Evolutionary conservation across 805 yeast genomes (phyloP).

Genomic region (Dipodascus geniculatus): DNA sequence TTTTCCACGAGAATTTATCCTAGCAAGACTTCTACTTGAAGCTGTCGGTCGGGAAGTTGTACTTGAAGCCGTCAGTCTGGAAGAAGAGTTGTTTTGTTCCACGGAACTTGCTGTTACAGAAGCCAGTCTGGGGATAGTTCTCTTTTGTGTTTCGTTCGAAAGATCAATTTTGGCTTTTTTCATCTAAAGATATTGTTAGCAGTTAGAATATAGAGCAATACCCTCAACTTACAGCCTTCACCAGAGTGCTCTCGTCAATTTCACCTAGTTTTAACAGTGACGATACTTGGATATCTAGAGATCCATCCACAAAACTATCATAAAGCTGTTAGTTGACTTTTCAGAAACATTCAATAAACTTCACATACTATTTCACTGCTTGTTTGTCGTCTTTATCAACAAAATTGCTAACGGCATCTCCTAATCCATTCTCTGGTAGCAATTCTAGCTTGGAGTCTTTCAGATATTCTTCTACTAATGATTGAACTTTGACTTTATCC

Average conservation of each 20-base stretch:
- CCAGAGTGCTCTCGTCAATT: constrained; percentile 3
- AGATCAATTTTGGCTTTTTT: not conserved
- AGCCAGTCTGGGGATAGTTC: not conserved
- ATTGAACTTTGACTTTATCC: constrained; percentile 43
- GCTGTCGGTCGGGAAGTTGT: not conserved
- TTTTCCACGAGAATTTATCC: not conserved
- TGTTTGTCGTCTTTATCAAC: constrained; percentile 76
- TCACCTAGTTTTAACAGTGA: constrained; percentile 14
- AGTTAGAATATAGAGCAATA: not conserved
- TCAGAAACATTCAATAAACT: not conserved
- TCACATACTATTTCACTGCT: constrained; percentile 35
- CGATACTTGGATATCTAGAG: constrained; percentile 20
- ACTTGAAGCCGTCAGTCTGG: not conserved
- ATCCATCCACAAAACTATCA: constrained; percentile 24
- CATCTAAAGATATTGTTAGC: not conserved
- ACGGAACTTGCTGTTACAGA: not conserved
- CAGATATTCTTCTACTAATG: constrained; percentile 51
- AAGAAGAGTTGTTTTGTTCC: too few species aligned
- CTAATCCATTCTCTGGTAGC: constrained; percentile 65
- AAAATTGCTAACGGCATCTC: constrained; percentile 56
- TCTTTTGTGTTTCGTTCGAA: not conserved
- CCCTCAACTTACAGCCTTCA: not conserved
- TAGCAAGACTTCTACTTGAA: not conserved
- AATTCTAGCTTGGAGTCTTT: constrained; percentile 52
- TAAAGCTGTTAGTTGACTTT: not conserved